phyloP scores from a whole-genome alignment of 768 basidiomycete species.

The Ramaria sp. region DNA sequence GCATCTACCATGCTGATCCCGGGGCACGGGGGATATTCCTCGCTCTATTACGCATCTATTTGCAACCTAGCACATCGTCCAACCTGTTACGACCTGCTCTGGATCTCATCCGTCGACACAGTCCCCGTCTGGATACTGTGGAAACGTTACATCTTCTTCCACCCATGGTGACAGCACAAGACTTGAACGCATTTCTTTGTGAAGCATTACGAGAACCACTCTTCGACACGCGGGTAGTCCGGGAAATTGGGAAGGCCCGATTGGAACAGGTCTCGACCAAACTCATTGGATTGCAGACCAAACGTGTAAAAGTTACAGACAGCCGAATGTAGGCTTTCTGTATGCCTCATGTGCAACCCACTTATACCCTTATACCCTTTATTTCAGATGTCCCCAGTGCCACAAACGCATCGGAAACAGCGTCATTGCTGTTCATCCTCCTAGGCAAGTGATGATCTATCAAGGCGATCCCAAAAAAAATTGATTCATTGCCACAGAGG shows the following conservation, averaged over 20 bases:
- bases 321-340: conserved; percentile 68
- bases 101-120: conserved; percentile 78
- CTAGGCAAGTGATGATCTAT: conserved; percentile 41
- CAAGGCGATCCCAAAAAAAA: not conserved
- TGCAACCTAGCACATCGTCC: conserved; percentile 39
- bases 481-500: conserved; percentile 40
- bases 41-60: conserved; percentile 77
- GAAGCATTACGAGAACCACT: conserved; percentile 56
- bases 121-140: conserved; percentile 68
- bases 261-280: conserved; percentile 65
- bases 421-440: conserved; percentile 88
- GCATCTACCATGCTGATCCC: conserved; percentile 51
- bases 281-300: conserved; percentile 68
- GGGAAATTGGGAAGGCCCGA: conserved; percentile 61
- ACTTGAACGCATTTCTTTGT: conserved; percentile 68
- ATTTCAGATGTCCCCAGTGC: conserved; percentile 81
- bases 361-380: conserved; percentile 2
- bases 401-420: conserved; percentile 89
- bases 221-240: conserved; percentile 60
- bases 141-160: conserved; percentile 82
- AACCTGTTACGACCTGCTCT: conserved; percentile 70
- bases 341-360: conserved; percentile 1
- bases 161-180: conserved; percentile 76
- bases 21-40: conserved; percentile 64
- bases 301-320: conserved; percentile 82